Evolutionary conservation across 495 filamentous ascomycete species (phyloP), one percentile per base, ranked within the genome.

Genomic region (Symbiotaphrina buchneri): DNA sequence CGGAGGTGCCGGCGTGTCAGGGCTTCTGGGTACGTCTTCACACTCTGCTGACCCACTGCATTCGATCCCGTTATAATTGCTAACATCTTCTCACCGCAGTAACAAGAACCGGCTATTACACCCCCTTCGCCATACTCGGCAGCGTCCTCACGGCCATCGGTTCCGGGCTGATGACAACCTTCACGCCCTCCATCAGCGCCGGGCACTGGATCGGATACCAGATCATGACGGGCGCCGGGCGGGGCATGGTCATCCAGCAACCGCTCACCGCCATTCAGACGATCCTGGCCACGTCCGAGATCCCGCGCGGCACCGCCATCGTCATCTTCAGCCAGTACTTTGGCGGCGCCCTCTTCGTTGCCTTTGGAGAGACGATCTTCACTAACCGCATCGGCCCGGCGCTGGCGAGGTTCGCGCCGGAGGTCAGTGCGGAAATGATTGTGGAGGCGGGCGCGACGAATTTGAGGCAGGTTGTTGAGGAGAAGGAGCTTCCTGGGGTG

Each of bases 391-490:
- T 40, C 10, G 15, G 38, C 1, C 20, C 18, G 11, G 21, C 21
- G 2, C 20, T 52, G 10, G 25, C 35, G 2, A 24, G 43, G 23
- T 33, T 42, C 14, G 48, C 47, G 2, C 30, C 14, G 10, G 17
- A 8, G 16, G 10, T 36, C 58, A 85, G 85, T 45, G 79, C 80
- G 1, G 65, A 65, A 30, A 65, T 85, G 6, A 69, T 76, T 2
- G 44, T 58, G 16, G 68, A 74, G 10, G 65, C 67, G 18, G 76
- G 83, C 50, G 69, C 77, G 3, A 55, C 58, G 2, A 70, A 81
- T 31, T 54, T 97, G 24, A 66, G 68, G 28, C 81, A 78, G 36
- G 71, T 68, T 3, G 93, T 97, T 0, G 31, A 39, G 13, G 27
- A 6, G 4, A 48, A 54, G 1, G 30, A 58, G 20, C 18, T 78